Percentiles rank a stretch among this genome's conserved stretches.
Evolutionary conservation across 768 basidiomycete genomes (phyloP).

Genomic region (Kwoniella bestiolae): DNA sequence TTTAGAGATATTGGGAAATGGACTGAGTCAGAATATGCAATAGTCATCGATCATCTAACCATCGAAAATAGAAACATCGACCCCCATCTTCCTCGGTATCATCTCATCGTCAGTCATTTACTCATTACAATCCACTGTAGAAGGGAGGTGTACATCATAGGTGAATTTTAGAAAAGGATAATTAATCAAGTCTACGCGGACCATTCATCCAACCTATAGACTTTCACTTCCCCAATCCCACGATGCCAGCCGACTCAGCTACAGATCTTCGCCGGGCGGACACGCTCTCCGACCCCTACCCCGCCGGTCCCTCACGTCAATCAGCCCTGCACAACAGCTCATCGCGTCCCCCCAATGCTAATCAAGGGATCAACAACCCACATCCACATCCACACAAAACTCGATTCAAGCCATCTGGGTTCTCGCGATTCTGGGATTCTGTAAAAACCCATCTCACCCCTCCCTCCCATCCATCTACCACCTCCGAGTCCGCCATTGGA

Average conservation of each 20-base stretch:
- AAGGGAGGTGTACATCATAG: too few species aligned
- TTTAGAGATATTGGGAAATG: too few species aligned
- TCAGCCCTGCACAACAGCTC: conserved; percentile 11
- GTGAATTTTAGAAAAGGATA: too few species aligned
- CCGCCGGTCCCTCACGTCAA: conserved; percentile 17
- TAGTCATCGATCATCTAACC: too few species aligned
- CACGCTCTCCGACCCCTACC: conserved; percentile 23
- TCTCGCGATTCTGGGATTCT: conserved; percentile 30
- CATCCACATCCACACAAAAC: conserved; percentile 16
- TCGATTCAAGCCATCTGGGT: conserved; percentile 36
- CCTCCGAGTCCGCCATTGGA: conserved; percentile 49
- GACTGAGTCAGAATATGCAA: too few species aligned
- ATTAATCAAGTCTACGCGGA: too few species aligned
- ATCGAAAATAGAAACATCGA: too few species aligned
- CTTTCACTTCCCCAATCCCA: too few species aligned
- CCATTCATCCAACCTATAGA: too few species aligned
- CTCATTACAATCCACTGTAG: too few species aligned
- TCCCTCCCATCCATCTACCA: conserved; percentile 56
- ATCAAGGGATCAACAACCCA: not conserved
- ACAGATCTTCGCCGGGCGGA: conserved; percentile 17
- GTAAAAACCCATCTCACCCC: conserved; percentile 43
- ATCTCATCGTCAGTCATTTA: too few species aligned
- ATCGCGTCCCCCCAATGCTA: not conserved
- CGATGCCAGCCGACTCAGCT: conserved; percentile 11
- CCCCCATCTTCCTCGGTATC: too few species aligned